Evolutionary conservation across 2,329 filamentous ascomycete genomes (phyloP).

Genomic region (Phialophora tarda): DNA sequence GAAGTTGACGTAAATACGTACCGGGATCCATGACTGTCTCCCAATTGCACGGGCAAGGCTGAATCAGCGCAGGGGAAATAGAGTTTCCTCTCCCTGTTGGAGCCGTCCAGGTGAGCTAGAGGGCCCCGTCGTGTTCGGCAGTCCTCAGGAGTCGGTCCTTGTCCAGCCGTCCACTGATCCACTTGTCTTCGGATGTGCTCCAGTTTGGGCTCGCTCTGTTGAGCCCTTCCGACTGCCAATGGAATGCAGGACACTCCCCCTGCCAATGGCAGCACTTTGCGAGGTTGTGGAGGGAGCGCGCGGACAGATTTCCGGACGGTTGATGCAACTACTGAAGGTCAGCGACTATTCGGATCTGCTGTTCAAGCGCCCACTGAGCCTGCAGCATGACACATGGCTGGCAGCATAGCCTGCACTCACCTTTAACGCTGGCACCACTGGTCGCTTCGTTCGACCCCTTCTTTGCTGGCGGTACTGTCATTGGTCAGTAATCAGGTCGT

Average conservation of each 20-base stretch:
- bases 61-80: constrained; percentile 29
- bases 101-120: constrained; percentile 16
- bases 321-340: constrained; percentile 19
- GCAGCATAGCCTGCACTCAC: neutral
- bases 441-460: neutral
- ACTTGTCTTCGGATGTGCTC: constrained; percentile 18
- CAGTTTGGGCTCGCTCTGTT: constrained; percentile 13
- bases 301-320: constrained; percentile 5
- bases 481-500: constrained; percentile 19
- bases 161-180: constrained; percentile 22
- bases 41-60: constrained; percentile 28
- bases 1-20: constrained; percentile 24
- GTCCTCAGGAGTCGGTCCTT: constrained; percentile 18
- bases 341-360: constrained; percentile 8
- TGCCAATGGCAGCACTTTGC: constrained; percentile 26
- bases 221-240: constrained; percentile 9
- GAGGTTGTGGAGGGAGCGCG: constrained; percentile 7
- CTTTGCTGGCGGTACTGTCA: constrained; percentile 11
- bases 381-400: neutral
- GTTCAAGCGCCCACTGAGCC: neutral
- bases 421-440: neutral
- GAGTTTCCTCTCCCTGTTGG: constrained; percentile 27
- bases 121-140: constrained; percentile 18
- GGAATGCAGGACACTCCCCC: constrained; percentile 14
- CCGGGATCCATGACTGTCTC: constrained; percentile 34